These are phyloP conservation scores for Aspergillus sclerotiicarbonarius DNA, from an alignment of 495 filamentous ascomycete species.

Conservation along the genomic window DNA sequence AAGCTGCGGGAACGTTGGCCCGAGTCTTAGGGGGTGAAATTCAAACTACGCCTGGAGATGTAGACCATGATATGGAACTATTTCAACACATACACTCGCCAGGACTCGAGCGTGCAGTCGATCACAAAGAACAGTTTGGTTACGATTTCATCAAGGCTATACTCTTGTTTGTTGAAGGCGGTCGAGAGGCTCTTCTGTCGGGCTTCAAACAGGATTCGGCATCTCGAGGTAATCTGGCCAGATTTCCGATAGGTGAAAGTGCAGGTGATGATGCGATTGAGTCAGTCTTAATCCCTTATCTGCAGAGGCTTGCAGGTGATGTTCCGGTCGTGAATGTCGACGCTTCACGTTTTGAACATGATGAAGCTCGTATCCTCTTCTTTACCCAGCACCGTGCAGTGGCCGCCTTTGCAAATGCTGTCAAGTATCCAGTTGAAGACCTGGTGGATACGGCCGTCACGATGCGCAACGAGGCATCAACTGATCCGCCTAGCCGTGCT, in stretches of 20 bases:
- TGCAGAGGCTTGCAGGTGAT: slow-evolving; percentile 48
- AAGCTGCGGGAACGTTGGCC: slow-evolving; percentile 63
- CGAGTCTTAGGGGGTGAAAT: slow-evolving; percentile 51
- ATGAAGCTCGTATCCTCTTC: slow-evolving; percentile 52
- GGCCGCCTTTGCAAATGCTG: slow-evolving; percentile 51
- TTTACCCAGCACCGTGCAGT: slow-evolving; percentile 56
- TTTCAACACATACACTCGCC: slow-evolving; percentile 51
- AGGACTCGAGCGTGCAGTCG: slow-evolving; percentile 43
- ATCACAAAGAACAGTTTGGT: slow-evolving; percentile 48
- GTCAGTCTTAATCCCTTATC: slow-evolving; percentile 56
- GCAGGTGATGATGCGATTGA: slow-evolving; percentile 53
- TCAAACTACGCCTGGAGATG: slow-evolving; percentile 28
- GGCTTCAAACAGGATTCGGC: slow-evolving; percentile 51
- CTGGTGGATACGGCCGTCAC: slow-evolving; percentile 35
- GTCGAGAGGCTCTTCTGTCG: slow-evolving; percentile 48
- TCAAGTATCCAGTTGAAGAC: slow-evolving; percentile 53
- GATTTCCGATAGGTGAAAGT: slow-evolving; percentile 54
- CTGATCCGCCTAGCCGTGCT: slow-evolving; percentile 23
- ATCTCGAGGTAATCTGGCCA: slow-evolving; percentile 31
- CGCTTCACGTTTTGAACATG: slow-evolving; percentile 56
- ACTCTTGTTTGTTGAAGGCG: slow-evolving; percentile 60
- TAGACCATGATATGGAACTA: slow-evolving; percentile 27
- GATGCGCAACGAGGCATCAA: slow-evolving; percentile 18
- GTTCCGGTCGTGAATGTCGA: slow-evolving; percentile 56
- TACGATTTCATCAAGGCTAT: slow-evolving; percentile 68